phyloP scores from a whole-genome alignment of 1,139 yeast genomes.

The Lodderomyces orthopsilosis region DNA sequence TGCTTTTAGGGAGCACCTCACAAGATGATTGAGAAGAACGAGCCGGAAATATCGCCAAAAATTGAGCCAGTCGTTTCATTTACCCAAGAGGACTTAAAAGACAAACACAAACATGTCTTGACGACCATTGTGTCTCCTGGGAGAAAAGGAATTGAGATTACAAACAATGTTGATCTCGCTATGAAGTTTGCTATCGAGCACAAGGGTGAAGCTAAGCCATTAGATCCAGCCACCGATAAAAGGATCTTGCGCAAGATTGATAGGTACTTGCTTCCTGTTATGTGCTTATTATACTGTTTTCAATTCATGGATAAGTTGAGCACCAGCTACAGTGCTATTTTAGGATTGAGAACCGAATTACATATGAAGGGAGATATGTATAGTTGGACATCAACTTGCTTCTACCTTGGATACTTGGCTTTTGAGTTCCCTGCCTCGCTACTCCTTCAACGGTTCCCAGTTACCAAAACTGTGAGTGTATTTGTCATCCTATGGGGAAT shows the following conservation, averaged over 20 bases:
- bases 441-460: conserved; percentile 36
- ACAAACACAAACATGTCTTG: conserved; percentile 17
- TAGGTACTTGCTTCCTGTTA: conserved; percentile 49
- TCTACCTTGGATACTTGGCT: conserved; percentile 41
- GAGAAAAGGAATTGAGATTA: conserved; percentile 27
- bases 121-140: conserved; percentile 25
- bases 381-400: conserved; percentile 58
- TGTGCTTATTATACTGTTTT: conserved; percentile 54
- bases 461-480: conserved; percentile 24
- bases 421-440: conserved; percentile 47
- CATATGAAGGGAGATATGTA: conserved; percentile 51
- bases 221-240: conserved; percentile 17
- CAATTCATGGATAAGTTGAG: conserved; percentile 69
- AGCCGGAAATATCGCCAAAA: not conserved
- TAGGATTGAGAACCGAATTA: conserved; percentile 51
- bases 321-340: conserved; percentile 56
- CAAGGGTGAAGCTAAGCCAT: conserved; percentile 15
- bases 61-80: conserved; percentile 9
- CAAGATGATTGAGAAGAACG: not conserved
- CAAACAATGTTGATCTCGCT: conserved; percentile 36
- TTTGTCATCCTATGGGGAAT: conserved; percentile 31
- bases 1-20: not conserved
- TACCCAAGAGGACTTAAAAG: conserved; percentile 7
- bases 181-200: conserved; percentile 24
- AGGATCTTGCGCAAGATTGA: conserved; percentile 47